Base-by-base conservation (phyloP, 2,329 filamentous ascomycete genomes). In the Talaromyces verruculosus region DNA sequence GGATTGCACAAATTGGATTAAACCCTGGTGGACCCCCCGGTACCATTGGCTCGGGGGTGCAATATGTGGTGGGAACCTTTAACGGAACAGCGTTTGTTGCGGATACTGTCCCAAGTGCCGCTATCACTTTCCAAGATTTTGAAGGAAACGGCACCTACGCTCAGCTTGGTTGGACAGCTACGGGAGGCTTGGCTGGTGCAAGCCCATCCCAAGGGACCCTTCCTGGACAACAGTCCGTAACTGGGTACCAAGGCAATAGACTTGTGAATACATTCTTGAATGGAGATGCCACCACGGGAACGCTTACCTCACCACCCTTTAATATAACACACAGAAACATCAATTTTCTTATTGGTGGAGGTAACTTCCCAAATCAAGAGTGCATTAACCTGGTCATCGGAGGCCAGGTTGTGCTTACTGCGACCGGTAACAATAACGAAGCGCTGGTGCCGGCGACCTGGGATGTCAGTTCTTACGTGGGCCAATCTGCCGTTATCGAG, bases 21-120 rank as follows among this genome's bases (percentile, higher is more conserved):
- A 75, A 75, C 41, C 73, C 73, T 22, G 73, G 72, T 35, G 73
- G 73, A 0, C 73, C 73, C 6, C 73, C 73, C 13, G 71, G 70
- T 17, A 73, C 70, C 4, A 66, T 72, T 3, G 73, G 73, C 10
- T 75, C 74, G 2, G 74, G 72, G 8, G 73, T 69, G 5, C 74
- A 75, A 65, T 75, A 73, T 47, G 69, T 75, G 13, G 65, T 75
- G 25, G 73, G 73, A 11, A 61, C 68, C 11, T 74, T 75, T 55
- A 61, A 75, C 35, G 73, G 72, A n/a, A 72, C 68, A 3, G 65
- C 63, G 2, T 75, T 75, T 51, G 69, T 67, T 0, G 65, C 73
- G 3, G 73, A 74, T 41, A 41, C 39, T 41, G 13, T n/a, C 4
- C 39, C 39, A 41, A 41, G 13, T n/a, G 39, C 5, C 39, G 17